A percentile compares a stretch with the other conserved stretches of the same genome.
phyloP scores from a whole-genome alignment of 2,329 filamentous ascomycete genomes.

The Dactylellina parvicollis region DNA sequence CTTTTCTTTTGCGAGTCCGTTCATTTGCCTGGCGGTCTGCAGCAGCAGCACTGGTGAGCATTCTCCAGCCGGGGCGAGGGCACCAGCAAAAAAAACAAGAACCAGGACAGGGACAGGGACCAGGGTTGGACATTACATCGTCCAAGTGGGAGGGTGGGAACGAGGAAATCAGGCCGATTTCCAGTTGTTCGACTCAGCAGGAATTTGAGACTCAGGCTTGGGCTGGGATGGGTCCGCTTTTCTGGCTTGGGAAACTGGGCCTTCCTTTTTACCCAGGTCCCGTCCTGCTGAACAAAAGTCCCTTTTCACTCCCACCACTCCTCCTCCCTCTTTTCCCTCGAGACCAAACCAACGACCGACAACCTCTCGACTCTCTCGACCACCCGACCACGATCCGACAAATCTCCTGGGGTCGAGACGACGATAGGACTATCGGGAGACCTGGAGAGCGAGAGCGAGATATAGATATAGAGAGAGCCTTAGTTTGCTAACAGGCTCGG shows the following conservation, averaged over 20 bases:
- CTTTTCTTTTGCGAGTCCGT: not conserved
- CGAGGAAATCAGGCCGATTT: constrained; percentile 37
- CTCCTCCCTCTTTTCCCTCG: constrained; percentile 5
- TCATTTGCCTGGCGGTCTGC: too few relatives aligned
- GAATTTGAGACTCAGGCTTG: constrained; percentile 38
- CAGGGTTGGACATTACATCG: constrained; percentile 38
- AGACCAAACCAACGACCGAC: constrained; percentile 29
- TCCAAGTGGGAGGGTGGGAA: constrained; percentile 26
- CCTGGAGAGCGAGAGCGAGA: too few relatives aligned
- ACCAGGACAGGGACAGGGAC: constrained; percentile 19
- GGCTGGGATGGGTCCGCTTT: constrained; percentile 38
- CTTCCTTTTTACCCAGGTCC: constrained; percentile 42
- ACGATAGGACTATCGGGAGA: constrained; percentile 26
- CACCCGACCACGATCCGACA: constrained; percentile 29
- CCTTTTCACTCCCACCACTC: constrained; percentile 10
- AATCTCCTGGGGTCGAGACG: constrained; percentile 40
- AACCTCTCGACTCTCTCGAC: constrained; percentile 36
- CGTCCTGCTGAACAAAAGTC: constrained; percentile 23
- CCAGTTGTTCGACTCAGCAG: constrained; percentile 24
- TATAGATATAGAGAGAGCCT: constrained; percentile 32
- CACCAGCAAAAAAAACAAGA: constrained; percentile 13
- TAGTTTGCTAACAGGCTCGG: constrained; percentile 19
- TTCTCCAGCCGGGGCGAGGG: not conserved
- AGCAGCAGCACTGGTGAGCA: too few relatives aligned
- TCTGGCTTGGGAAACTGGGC: constrained; percentile 43